Conservation (phyloP, 345 rosid species). For the Abelmoschus esculentus region DNA sequence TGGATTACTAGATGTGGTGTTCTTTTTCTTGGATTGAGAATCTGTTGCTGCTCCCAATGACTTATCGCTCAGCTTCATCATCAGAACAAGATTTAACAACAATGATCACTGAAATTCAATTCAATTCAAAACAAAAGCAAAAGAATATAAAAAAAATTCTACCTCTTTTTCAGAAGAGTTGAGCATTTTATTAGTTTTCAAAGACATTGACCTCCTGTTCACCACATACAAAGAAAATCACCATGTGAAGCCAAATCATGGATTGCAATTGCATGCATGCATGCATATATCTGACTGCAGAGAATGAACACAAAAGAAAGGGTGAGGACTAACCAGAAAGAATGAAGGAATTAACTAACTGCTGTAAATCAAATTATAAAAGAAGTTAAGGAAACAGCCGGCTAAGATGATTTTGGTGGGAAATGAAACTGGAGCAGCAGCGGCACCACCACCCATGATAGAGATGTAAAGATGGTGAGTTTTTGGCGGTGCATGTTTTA, state of each 20-base stretch:
- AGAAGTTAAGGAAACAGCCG: neutral
- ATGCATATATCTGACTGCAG: too few relatives aligned
- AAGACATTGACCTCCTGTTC: constrained; percentile 25
- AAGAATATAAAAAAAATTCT: neutral
- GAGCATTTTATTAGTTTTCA: constrained; percentile 28
- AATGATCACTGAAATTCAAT: neutral
- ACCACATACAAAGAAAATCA: neutral
- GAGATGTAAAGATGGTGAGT: too few relatives aligned
- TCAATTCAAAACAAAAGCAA: neutral
- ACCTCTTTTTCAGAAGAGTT: constrained; percentile 31
- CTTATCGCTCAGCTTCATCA: constrained; percentile 28
- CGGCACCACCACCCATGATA: too few relatives aligned
- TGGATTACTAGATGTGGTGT: constrained; percentile 16
- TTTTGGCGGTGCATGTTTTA: neutral
- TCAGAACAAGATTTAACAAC: neutral
- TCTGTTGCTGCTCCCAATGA: constrained; percentile 24
- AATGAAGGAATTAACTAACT: neutral
- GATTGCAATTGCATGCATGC: neutral
- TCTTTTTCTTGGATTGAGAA: constrained; percentile 19
- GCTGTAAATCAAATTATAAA: neutral
- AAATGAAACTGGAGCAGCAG: neutral
- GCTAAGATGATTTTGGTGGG: neutral
- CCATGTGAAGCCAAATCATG: neutral
- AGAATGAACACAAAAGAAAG: neutral
- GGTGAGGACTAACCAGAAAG: neutral